A percentile compares a stretch with the other conserved stretches of the same genome.
phyloP scores from a whole-genome alignment of 495 filamentous ascomycete genomes.

The Penicillium macrosclerotiorum region DNA sequence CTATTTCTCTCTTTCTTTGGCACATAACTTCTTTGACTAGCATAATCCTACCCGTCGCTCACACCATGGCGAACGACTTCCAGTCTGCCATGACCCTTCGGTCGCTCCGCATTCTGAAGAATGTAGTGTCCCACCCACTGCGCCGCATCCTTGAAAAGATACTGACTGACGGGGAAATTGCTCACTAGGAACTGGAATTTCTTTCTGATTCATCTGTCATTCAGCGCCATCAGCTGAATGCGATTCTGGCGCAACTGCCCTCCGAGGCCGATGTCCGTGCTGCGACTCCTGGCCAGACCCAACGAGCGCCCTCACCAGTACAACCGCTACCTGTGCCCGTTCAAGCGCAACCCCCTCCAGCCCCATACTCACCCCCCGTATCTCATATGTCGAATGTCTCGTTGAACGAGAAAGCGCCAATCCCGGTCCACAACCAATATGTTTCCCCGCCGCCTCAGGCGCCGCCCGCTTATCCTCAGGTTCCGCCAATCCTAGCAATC shows the following conservation, averaged over 20 bases:
- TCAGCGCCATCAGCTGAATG: constrained; percentile 63
- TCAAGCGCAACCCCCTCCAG: constrained; percentile 34
- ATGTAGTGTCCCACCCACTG: constrained; percentile 50
- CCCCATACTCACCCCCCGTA: constrained; percentile 40
- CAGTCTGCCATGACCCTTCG: constrained; percentile 63
- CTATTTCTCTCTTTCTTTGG: neutral
- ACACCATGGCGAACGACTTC: constrained; percentile 42
- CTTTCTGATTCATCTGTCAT: constrained; percentile 78
- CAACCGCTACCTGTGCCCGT: constrained; percentile 29
- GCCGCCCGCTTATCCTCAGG: constrained; percentile 53
- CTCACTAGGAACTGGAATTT: constrained; percentile 93
- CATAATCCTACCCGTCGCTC: too few relatives aligned
- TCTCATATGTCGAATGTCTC: constrained; percentile 47
- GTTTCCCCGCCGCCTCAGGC: constrained; percentile 43
- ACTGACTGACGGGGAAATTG: constrained; percentile 8
- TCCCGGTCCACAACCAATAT: constrained; percentile 50
- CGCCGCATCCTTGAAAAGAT: constrained; percentile 2
- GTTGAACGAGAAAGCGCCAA: constrained; percentile 56
- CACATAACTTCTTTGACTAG: neutral
- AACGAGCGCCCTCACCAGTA: constrained; percentile 8
- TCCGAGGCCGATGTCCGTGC: constrained; percentile 47
- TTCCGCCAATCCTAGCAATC: constrained; percentile 59
- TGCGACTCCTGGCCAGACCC: constrained; percentile 21
- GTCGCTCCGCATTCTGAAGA: constrained; percentile 82
- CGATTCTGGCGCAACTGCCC: constrained; percentile 72